Evolutionary conservation across 441 rosid genomes (phyloP), one percentile per base, ranked within the genome.

Genomic region (Eruca vesicaria): DNA sequence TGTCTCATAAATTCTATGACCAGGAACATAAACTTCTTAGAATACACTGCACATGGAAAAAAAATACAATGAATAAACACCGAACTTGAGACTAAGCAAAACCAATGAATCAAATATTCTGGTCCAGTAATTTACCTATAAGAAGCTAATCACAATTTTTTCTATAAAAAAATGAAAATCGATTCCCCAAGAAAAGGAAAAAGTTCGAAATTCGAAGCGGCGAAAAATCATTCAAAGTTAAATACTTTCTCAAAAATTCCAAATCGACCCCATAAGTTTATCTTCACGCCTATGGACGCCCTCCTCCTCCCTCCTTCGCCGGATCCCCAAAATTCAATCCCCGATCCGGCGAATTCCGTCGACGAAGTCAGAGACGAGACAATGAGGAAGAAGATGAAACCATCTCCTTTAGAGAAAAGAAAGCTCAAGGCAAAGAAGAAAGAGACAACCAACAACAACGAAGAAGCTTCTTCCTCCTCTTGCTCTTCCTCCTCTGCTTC

Each of bases 401-500:
- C 70, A 67, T 33, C 36, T 59, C 78, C 72, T 66, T 59, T 38
- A 63, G 68, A 58, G 0, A 79, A 75, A 61, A 63, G 75, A 68
- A 74, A 74, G 29, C 57, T 66, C 14, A 71, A 71, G 64, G 66
- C 20, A n/a, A 81, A 79, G 28, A 82, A 67, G 85, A 88, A 72
- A 78, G 88, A 72, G 63, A 73, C 31, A 48, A 14, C n/a, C 58
- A 80, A 74, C 68, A 80, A 74, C 68, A 63, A 71, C 8, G 74
- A 67, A 31, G 77, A 71, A 33, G 78, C 73, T 14, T 55, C 77
- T 35, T 60, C 76, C 15, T 78, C 85, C 26, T 79, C 86, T 0
- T 83, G 84, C 2, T 84, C 88, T 2, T 82, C 87, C 5, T 66
- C 74, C 57, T 68, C 79, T 8, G 68, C 83, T 14, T 71, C 83